Conservation (phyloP, 2,329 filamentous ascomycete species). For the Trichophyton benhamiae region DNA sequence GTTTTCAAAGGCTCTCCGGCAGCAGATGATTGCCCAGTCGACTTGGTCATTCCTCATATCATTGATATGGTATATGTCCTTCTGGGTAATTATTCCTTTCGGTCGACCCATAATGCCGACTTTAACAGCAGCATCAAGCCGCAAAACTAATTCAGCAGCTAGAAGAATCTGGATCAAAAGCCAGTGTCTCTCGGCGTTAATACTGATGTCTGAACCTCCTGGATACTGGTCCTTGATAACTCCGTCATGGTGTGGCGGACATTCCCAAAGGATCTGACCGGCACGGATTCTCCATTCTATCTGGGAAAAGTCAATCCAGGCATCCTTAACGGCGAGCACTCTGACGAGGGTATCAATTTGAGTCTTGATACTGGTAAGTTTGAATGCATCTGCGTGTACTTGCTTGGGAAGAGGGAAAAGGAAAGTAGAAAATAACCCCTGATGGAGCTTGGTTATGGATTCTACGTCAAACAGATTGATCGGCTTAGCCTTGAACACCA, state of each 20-base stretch:
- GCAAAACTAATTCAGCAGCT: constrained; percentile 42
- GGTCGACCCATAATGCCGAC: constrained; percentile 30
- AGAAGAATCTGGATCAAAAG: constrained; percentile 44
- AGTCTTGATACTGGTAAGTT: constrained; percentile 27
- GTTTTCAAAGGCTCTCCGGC: constrained; percentile 41
- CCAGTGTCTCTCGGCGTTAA: constrained; percentile 37
- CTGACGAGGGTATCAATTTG: constrained; percentile 36
- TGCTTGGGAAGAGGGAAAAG: constrained; percentile 27
- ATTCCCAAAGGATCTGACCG: constrained; percentile 36
- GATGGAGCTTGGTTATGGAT: constrained; percentile 22
- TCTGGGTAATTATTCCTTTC: constrained; percentile 30
- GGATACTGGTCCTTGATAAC: constrained; percentile 18
- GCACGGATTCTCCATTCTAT: constrained; percentile 36
- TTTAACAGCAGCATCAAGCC: constrained; percentile 39
- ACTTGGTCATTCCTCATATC: constrained; percentile 39
- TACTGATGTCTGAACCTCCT: neutral
- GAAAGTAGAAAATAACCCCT: constrained; percentile 27
- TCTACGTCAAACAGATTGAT: constrained; percentile 28
- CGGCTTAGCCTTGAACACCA: constrained; percentile 20
- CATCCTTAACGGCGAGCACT: constrained; percentile 31
- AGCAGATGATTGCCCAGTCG: constrained; percentile 45
- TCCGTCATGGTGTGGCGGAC: constrained; percentile 24
- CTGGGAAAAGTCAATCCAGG: constrained; percentile 38
- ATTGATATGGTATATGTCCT: constrained; percentile 36
- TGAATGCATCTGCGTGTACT: neutral